phyloP scores from a whole-genome alignment of 2,329 filamentous ascomycete species.

The Chaetomium strumarium region DNA sequence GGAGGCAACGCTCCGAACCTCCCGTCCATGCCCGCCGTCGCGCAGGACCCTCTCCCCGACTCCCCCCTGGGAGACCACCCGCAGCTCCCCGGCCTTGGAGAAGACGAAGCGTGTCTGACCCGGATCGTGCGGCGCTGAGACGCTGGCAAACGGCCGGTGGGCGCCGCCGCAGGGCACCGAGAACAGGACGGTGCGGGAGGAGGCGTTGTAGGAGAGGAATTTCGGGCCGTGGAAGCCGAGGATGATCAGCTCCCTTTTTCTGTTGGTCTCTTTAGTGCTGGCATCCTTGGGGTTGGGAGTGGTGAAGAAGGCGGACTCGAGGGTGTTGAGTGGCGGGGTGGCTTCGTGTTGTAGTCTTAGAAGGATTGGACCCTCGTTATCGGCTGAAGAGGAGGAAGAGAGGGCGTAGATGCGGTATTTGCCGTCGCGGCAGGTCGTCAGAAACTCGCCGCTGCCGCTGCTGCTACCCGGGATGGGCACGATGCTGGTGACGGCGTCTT shows the following conservation, averaged over 20 bases:
- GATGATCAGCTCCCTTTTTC: slow-evolving; percentile 54
- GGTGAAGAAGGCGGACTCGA: slow-evolving; percentile 65
- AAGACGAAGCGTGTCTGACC: slow-evolving; percentile 53
- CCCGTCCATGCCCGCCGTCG: slow-evolving; percentile 74
- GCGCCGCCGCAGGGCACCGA: slow-evolving; percentile 77
- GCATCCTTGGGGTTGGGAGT: slow-evolving; percentile 7
- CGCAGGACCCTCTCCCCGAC: slow-evolving; percentile 48
- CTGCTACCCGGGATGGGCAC: slow-evolving; percentile 35
- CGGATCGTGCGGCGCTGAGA: slow-evolving; percentile 13
- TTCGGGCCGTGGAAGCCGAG: slow-evolving; percentile 75
- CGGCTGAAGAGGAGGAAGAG: slow-evolving; percentile 18
- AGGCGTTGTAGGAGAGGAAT: slow-evolving; percentile 79
- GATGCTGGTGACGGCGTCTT: slow-evolving; percentile 66
- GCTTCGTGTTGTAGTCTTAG: slow-evolving; percentile 59
- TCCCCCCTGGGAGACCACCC: slow-evolving; percentile 19
- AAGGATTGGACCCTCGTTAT: background rate
- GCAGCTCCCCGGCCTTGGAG: slow-evolving; percentile 48
- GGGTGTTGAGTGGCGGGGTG: slow-evolving; percentile 63
- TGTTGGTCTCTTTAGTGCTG: slow-evolving; percentile 23
- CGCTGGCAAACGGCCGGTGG: slow-evolving; percentile 67
- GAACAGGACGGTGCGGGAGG: slow-evolving; percentile 61
- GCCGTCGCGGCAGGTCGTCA: slow-evolving; percentile 73
- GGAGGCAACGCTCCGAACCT: slow-evolving; percentile 57
- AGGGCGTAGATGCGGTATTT: slow-evolving; percentile 59
- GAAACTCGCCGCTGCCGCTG: slow-evolving; percentile 40